Base-by-base conservation (phyloP, 495 filamentous ascomycete species). In the Cryomyces minteri region DNA sequence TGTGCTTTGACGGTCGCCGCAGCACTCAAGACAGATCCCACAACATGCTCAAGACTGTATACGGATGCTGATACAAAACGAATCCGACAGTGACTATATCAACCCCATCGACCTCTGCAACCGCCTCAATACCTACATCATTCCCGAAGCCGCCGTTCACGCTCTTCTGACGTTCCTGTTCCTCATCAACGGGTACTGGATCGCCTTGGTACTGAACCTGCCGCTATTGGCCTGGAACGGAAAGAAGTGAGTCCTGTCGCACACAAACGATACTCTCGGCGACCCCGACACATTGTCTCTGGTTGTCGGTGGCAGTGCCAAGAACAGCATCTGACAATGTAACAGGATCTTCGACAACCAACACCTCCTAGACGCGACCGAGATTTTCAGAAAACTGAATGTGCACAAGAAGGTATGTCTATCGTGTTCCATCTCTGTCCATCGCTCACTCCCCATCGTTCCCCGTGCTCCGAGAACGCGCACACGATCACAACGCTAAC, bases 71-170 rank as follows among this genome's bases (percentile, higher is more conserved):
- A 49, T 51, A 46, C 45, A 25, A 41, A 42, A 14, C 9, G 9
- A 14, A 9, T 33, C 32, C 7, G 32, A 39, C 55, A 94, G 88
- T 69, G 92, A 99, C 69, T 99, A 99, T 68, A 96, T 99, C 70
- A 99, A 99, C 70, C 92, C 92, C 11, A 96, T 96, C 72, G 92
- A 99, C 60, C 88, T 99, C 52, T 99, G 92, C 81, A 99, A 99
- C 79, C 83, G 92, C 54, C 83, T 99, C 51, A 99, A 99, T 71
- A 87, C 87, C 62, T 96, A 99, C 71, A 99, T 99, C 63, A 78
- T 96, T 61, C 92, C 92, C 61, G 92, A 99, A 75, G 92, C 90
- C 54, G 88, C 84, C 51, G 88, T 99, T 48, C 92, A 99, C 60
- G 87, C 77, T 47, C 86, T 94, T 71, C 68, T 99, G 55, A 95